Evolutionary conservation across 2,329 filamentous ascomycete species (phyloP).

Genomic region (Capronia americana): DNA sequence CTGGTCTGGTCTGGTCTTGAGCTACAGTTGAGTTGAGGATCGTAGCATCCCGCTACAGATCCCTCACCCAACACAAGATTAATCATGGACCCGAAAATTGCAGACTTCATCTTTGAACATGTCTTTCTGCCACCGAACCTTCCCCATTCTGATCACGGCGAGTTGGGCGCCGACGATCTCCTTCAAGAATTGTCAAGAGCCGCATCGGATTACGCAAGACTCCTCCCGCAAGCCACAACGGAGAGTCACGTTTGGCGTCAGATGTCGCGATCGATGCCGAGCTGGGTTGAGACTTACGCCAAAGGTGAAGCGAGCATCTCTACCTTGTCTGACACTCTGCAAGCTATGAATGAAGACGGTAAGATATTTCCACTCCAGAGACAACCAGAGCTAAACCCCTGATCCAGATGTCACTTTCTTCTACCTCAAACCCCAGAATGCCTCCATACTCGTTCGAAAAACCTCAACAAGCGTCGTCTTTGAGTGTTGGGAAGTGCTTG

Average conservation of each 20-base stretch:
- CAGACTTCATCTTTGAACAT: conserved; percentile 52
- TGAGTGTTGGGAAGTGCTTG: conserved; percentile 57
- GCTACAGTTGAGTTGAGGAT: background rate
- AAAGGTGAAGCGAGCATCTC: conserved; percentile 23
- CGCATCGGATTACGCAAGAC: conserved; percentile 9
- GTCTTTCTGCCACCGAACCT: conserved; percentile 58
- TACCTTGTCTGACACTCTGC: conserved; percentile 2
- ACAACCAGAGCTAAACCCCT: background rate
- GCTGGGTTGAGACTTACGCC: conserved; percentile 29
- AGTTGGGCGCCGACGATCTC: conserved; percentile 22
- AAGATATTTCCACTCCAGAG: background rate
- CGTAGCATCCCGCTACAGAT: conserved; percentile 12
- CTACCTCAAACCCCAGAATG: conserved; percentile 56
- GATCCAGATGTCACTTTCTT: conserved; percentile 46
- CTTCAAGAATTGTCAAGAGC: conserved; percentile 23
- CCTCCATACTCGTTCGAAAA: conserved; percentile 52
- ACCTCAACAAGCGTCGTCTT: conserved; percentile 40
- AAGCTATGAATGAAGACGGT: conserved; percentile 20
- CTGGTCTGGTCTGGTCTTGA: background rate
- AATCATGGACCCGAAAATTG: conserved; percentile 15
- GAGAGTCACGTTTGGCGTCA: conserved; percentile 17
- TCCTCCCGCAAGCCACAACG: background rate
- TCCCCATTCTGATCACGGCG: conserved; percentile 49
- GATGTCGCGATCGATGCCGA: conserved; percentile 8
- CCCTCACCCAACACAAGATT: background rate